Base-by-base conservation (phyloP, 768 basidiomycete species). In the Clathrus columnatus region DNA sequence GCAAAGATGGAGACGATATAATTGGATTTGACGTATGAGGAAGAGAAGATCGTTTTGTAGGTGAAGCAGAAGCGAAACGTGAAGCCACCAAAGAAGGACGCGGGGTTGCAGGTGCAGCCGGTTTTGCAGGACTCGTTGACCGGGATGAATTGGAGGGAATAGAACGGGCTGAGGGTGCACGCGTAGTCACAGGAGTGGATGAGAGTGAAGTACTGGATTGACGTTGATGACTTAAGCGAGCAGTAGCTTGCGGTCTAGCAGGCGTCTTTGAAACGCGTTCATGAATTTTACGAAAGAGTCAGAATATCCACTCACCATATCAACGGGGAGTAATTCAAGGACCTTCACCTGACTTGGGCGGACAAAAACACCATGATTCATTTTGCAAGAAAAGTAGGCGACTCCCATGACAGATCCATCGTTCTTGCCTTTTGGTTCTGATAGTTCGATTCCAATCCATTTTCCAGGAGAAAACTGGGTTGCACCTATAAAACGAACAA, bases 391-490 rank as follows among this genome's bases (percentile, higher is more conserved):
- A 68, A 99, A 99, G 72, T 98, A 99, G 1, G 69, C 59, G 48
- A 82, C 69, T 16, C 86, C 91, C 30, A 84, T 75, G 7, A 99
- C 87, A 1, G 82, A 79, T 1, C 96, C 96, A 62, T 98, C 90
- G 73, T 99, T 99, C 83, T 98, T 99, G 36, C 96, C 96, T 45
- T 80, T 85, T 7, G 81, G 70, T 62, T 85, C 84, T 55, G 77
- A 80, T 46, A 99, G 78, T 64, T 95, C 93, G 51, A 98, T 82
- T 8, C 96, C 96, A 49, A 96, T 78, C 95, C 95, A 99, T 76
- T 87, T 91, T 0, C 96, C 96, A 1, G 82, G 69, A 20, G 89
- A 80, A 67, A 97, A 97, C 1, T 78, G 75, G 0, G 95, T 94
- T 28, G 81, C 59, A 0, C 95, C 96, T 50, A 77, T 79, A 75